Evolutionary conservation across 1,139 yeast genomes (phyloP).

Genomic region (Suhomyces panamericanus): DNA sequence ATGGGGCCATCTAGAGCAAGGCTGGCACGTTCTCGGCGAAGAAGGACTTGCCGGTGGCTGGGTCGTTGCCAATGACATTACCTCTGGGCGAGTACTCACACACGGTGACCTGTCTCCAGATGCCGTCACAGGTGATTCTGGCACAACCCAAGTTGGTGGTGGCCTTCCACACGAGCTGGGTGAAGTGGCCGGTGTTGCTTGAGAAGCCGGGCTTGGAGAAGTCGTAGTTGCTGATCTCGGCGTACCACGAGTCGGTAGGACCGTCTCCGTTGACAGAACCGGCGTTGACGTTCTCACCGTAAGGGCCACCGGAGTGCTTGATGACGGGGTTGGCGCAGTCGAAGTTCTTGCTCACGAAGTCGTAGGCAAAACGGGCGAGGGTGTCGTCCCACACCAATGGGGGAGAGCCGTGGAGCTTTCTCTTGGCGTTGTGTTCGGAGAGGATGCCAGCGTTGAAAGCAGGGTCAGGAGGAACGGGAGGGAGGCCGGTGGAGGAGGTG

Average conservation of each 20-base stretch:
- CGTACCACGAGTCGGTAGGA: conserved; percentile 68
- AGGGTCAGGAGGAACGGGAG: conserved; percentile 11
- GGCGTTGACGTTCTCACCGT: conserved; percentile 63
- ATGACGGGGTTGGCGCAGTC: conserved; percentile 55
- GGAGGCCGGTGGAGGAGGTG: conserved; percentile 11
- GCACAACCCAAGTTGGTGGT: conserved; percentile 64
- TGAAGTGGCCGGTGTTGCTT: conserved; percentile 60
- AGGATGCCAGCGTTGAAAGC: conserved; percentile 31
- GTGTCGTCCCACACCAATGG: conserved; percentile 49
- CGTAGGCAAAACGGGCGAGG: conserved; percentile 48
- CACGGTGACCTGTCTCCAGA: conserved; percentile 59
- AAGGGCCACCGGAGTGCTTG: conserved; percentile 51
- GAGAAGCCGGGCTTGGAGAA: conserved; percentile 46
- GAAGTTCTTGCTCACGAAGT: conserved; percentile 44
- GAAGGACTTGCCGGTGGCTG: conserved; percentile 33
- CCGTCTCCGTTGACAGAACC: conserved; percentile 48
- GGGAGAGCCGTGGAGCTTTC: conserved; percentile 55
- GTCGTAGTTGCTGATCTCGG: conserved; percentile 55
- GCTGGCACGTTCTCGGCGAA: conserved; percentile 57
- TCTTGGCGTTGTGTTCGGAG: conserved; percentile 50
- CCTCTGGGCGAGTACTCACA: conserved; percentile 70
- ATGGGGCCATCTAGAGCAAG: not conserved
- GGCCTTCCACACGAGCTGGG: conserved; percentile 67
- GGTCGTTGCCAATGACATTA: conserved; percentile 47
- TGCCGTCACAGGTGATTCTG: conserved; percentile 48